These are phyloP conservation scores for Ceratocystis alfenasii DNA, from an alignment of 2,329 filamentous ascomycete species.

Conservation along the genomic window DNA sequence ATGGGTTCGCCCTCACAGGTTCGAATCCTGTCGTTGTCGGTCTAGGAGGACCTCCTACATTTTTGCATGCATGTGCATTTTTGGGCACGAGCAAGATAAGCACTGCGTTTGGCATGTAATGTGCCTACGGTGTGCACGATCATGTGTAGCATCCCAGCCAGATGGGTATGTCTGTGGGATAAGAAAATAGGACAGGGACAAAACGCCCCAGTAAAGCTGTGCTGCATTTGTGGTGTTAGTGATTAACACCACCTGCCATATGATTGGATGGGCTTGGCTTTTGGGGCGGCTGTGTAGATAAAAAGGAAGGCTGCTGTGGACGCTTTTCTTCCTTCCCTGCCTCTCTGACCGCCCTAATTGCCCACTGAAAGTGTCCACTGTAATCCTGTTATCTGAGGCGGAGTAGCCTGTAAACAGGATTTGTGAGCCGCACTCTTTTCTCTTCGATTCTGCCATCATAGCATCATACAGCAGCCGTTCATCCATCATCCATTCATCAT, in stretches of 20 bases:
- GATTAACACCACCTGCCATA: no score
- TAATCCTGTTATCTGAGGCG: neutral
- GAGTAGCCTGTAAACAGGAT: neutral
- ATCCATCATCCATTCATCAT: neutral
- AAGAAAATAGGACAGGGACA: no score
- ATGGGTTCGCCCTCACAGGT: constrained; percentile 21
- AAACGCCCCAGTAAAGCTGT: no score
- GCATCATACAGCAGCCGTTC: neutral
- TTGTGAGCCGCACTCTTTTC: no score
- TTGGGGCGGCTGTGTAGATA: neutral
- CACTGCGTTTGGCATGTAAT: neutral
- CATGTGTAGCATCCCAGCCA: no score
- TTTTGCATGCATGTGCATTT: neutral
- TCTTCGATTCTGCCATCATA: no score
- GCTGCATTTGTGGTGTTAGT: no score
- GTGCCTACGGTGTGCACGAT: no score
- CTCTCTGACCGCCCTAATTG: neutral
- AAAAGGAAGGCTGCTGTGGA: neutral
- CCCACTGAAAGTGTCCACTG: neutral
- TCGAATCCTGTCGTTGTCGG: constrained; percentile 21
- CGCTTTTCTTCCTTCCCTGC: neutral
- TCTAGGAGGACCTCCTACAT: neutral
- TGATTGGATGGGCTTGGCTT: no score
- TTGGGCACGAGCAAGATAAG: neutral
- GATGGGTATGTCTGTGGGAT: no score